Evolutionary conservation across 2,329 filamentous ascomycete genomes (phyloP), one percentile per base, ranked within the genome.

Genomic region (Fusarium longipes): DNA sequence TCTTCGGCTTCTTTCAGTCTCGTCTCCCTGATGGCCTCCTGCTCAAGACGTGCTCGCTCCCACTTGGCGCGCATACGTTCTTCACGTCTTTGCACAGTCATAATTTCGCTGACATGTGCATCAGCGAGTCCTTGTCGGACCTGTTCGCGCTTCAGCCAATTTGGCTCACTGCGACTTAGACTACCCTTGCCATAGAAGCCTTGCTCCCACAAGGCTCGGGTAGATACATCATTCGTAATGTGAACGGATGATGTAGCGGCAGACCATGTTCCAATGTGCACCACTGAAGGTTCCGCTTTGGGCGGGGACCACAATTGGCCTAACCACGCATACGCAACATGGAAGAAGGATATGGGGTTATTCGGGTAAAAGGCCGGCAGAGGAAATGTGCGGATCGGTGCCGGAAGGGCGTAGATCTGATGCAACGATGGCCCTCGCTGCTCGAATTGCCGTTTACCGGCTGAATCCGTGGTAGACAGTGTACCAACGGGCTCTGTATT

Each of bases 181-280:
- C 84, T 95, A 42, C 96, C 96, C 78, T 97, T 97, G 45, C 96
- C 96, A 78, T 95, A 99, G 80, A 99, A 99, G 7, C 96, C 96
- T 81, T 96, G 93, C 78, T 97, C 92, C 96, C 96, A 99, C 24
- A 99, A 80, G 2, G 90, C 93, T 54, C 91, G 86, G 65, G 96
- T 90, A 5, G 93, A 90, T 55, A 84, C 83, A 25, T 88, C 83
- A 76, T 97, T 91, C 18, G 88, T 93, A 57, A 99, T 85, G 75
- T 97, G 93, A 17, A 99, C 86, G 1, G 93, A 96, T 29, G 90
- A 88, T 5, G 93, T 96, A 57, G 90, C 87, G 3, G 87, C 80
- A n/a, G 93, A 95, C 84, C 95, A 97, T 68, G 91, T 86, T 49
- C 91, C 95, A 47, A 86, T 82, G 75, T 96, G 91, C 39, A 89